phyloP scores from a whole-genome alignment of 306 rosid species.

The Psophocarpus tetragonolobus region DNA sequence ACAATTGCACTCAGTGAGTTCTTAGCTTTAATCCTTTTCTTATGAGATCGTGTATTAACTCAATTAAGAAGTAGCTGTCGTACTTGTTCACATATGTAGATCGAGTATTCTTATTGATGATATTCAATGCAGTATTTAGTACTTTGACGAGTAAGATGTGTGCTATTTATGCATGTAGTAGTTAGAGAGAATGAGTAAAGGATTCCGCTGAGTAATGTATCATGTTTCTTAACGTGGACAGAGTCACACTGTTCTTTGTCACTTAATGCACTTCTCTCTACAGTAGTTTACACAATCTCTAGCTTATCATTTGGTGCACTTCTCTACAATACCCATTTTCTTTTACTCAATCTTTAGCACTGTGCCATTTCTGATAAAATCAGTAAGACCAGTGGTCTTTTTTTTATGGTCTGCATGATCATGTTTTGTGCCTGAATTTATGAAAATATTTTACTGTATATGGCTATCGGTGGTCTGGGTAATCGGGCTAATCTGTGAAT shows the following conservation, averaged over 20 bases:
- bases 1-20: slow-evolving; percentile 64
- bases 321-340: not conserved
- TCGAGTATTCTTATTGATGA: slow-evolving; percentile 3
- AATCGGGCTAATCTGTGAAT: no score
- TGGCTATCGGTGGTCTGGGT: no score
- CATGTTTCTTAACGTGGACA: not conserved
- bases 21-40: not conserved
- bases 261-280: no score
- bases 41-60: not conserved
- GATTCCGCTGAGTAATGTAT: not conserved
- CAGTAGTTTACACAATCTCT: no score
- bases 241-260: not conserved
- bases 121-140: slow-evolving; percentile 1
- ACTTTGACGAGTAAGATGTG: not conserved
- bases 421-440: not conserved
- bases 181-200: slow-evolving; percentile 14
- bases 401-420: not conserved
- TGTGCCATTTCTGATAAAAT: not conserved
- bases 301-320: not conserved
- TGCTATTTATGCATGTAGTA: slow-evolving; percentile 1
- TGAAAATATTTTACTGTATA: no score
- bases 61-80: not conserved
- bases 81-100: not conserved
- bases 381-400: not conserved
- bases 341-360: not conserved